phyloP scores from a whole-genome alignment of 148 eudicot species.

The Pouteria glomerata region DNA sequence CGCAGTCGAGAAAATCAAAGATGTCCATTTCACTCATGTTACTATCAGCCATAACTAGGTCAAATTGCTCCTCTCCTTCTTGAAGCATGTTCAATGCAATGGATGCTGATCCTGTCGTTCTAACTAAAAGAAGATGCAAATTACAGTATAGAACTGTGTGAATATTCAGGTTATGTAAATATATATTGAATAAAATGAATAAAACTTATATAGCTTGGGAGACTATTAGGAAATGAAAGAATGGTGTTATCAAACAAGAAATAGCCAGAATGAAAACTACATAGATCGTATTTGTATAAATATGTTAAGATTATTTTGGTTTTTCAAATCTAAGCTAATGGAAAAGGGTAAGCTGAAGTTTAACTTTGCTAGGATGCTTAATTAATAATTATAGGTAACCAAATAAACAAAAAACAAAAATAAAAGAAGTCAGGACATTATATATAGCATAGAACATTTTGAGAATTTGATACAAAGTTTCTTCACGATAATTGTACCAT shows the following conservation, averaged over 20 bases:
- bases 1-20: slow-evolving; percentile 12
- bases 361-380: background rate
- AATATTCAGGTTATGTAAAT: background rate
- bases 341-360: background rate
- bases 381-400: background rate
- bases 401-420: no score
- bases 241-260: background rate
- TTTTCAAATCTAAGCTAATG: background rate
- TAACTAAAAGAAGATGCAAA: slow-evolving; percentile 19
- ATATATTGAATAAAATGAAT: background rate
- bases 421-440: no score
- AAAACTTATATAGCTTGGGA: background rate
- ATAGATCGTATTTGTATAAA: background rate
- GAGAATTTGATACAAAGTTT: no score
- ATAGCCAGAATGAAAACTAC: background rate
- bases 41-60: slow-evolving; percentile 29
- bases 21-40: slow-evolving; percentile 29
- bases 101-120: slow-evolving; percentile 7
- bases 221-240: background rate
- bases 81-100: slow-evolving; percentile 25
- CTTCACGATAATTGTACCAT: no score
- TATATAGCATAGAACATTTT: no score
- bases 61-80: slow-evolving; percentile 14
- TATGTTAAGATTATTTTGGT: background rate
- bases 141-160: no score